Evolutionary conservation across 1,284 basidiomycete species (phyloP).

Genomic region (Gymnopus androsaceus): DNA sequence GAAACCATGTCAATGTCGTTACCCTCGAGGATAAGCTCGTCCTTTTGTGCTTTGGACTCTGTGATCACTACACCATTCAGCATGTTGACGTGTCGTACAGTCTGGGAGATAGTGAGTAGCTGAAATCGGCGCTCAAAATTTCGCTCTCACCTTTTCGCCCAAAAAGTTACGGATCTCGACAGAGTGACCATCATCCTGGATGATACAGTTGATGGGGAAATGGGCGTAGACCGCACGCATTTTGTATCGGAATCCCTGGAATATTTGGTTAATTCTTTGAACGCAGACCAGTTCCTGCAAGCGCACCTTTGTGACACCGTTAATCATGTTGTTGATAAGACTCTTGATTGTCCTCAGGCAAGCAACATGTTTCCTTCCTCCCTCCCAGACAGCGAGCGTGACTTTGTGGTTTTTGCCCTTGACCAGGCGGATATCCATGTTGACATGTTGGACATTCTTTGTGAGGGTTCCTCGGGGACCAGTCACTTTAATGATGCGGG

Average conservation of each 20-base stretch:
- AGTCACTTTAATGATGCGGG: slow-evolving; percentile 86
- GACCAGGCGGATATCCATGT: slow-evolving; percentile 93
- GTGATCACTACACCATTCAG: slow-evolving; percentile 84
- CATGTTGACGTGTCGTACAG: slow-evolving; percentile 92
- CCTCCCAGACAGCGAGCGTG: slow-evolving; percentile 96
- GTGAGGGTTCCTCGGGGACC: slow-evolving; percentile 88
- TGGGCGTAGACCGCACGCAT: slow-evolving; percentile 99
- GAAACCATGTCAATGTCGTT: slow-evolving; percentile 96
- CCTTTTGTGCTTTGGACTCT: slow-evolving; percentile 96
- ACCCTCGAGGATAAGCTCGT: slow-evolving; percentile 90
- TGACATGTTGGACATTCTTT: slow-evolving; percentile 92
- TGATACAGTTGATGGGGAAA: slow-evolving; percentile 99
- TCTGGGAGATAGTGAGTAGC: slow-evolving; percentile 44
- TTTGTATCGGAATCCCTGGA: slow-evolving; percentile 98
- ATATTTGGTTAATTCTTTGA: slow-evolving; percentile 5
- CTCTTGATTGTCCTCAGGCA: slow-evolving; percentile 96
- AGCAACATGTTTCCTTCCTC: slow-evolving; percentile 96
- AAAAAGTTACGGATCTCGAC: slow-evolving; percentile 99
- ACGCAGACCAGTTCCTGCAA: not conserved
- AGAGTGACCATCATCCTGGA: slow-evolving; percentile 76
- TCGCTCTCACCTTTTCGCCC: slow-evolving; percentile 78
- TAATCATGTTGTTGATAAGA: slow-evolving; percentile 97
- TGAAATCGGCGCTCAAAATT: not conserved
- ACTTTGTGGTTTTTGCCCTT: slow-evolving; percentile 78
- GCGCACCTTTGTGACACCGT: slow-evolving; percentile 88